phyloP scores from a whole-genome alignment of 1,284 basidiomycete genomes.

The Moesziomyces globuligerus region DNA sequence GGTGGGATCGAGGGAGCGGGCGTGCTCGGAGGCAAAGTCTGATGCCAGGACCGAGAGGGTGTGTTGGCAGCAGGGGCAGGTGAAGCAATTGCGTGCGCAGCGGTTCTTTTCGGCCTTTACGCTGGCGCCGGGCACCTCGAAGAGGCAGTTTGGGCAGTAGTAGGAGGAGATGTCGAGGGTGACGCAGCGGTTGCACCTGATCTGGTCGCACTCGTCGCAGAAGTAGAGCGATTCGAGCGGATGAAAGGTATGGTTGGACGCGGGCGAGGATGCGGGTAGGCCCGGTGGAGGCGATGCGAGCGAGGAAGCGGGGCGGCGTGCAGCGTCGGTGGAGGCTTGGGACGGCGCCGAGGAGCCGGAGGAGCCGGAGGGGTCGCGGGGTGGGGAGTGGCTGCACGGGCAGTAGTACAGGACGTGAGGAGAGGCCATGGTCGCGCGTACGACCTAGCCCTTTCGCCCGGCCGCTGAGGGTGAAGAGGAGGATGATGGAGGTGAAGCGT shows the following conservation, averaged over 20 bases:
- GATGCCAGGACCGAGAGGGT: constrained; percentile 86
- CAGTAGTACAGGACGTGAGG: constrained; percentile 47
- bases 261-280: constrained; percentile 38
- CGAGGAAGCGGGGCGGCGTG: constrained; percentile 1
- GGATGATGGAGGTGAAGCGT: constrained; percentile 2
- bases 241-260: constrained; percentile 69
- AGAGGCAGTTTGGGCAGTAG: constrained; percentile 98
- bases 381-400: constrained; percentile 26
- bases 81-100: constrained; percentile 97
- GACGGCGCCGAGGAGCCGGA: too few species aligned
- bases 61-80: constrained; percentile 90
- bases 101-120: constrained; percentile 95
- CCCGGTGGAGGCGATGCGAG: constrained; percentile 23
- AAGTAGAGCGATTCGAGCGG: constrained; percentile 88
- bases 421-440: constrained; percentile 9
- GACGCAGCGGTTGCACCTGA: constrained; percentile 91
- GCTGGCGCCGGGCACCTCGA: constrained; percentile 95
- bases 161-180: constrained; percentile 92
- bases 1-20: constrained; percentile 33
- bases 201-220: constrained; percentile 96
- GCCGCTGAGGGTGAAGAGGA: not conserved
- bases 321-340: too few species aligned
- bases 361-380: constrained; percentile 10
- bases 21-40: constrained; percentile 73
- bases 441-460: not conserved